phyloP scores from a whole-genome alignment of 805 yeast species.

The Saccharomycopsis fermentans region DNA sequence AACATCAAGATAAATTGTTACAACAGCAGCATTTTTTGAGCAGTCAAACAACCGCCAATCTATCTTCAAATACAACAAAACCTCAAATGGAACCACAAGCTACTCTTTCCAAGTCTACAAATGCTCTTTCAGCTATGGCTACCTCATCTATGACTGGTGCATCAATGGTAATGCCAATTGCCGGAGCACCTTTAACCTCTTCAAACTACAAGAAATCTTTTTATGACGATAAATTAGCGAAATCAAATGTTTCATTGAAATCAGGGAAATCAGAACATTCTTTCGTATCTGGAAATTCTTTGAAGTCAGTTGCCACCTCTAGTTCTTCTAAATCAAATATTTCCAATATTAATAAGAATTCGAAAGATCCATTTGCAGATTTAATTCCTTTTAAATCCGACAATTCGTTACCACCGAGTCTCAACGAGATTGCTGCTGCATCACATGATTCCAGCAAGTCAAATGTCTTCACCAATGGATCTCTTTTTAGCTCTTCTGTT shows the following conservation, averaged over 20 bases:
- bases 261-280: conserved; percentile 14
- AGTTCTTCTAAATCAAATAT: conserved; percentile 5
- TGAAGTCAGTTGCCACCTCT: conserved; percentile 2
- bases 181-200: neutral
- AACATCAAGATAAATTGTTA: conserved; percentile 1
- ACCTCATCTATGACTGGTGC: neutral
- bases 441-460: neutral
- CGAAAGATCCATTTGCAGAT: conserved; percentile 15
- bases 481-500: neutral
- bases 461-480: neutral
- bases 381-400: neutral
- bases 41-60: neutral
- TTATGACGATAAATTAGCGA: conserved; percentile 7
- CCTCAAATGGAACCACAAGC: neutral
- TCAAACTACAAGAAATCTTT: neutral
- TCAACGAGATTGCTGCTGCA: neutral
- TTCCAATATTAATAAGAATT: neutral
- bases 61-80: neutral
- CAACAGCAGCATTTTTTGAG: conserved; percentile 2
- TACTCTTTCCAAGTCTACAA: neutral
- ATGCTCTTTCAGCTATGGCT: neutral
- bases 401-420: neutral
- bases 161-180: neutral
- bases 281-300: conserved; percentile 6
- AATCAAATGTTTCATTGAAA: conserved; percentile 11